These are phyloP conservation scores for Epichloe aotearoae DNA, from an alignment of 2,329 filamentous ascomycete genomes.

Conservation along the genomic window DNA sequence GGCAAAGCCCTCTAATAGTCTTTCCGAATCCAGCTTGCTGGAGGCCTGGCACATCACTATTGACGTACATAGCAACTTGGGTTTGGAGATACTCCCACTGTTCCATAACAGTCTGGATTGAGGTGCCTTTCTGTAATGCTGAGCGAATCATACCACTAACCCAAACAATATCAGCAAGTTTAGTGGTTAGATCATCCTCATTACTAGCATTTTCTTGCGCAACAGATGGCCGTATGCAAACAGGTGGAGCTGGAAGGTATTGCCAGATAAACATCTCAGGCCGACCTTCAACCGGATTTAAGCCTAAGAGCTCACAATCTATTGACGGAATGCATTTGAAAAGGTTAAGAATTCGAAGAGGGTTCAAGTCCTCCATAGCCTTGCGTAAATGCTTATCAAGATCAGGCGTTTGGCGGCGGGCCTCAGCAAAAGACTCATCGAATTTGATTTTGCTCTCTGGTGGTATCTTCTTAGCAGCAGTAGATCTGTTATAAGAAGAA, in stretches of 20 bases:
- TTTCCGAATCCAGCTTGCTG: constrained; percentile 79
- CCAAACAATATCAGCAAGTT: constrained; percentile 91
- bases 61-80: constrained; percentile 95
- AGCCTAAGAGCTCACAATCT: constrained; percentile 83
- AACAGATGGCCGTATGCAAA: constrained; percentile 88
- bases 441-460: constrained; percentile 75
- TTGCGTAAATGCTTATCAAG: constrained; percentile 85
- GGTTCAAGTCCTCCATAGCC: constrained; percentile 88
- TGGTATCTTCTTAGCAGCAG: constrained; percentile 68
- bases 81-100: constrained; percentile 96
- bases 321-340: constrained; percentile 76
- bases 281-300: constrained; percentile 73
- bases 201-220: constrained; percentile 86
- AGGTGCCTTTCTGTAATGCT: constrained; percentile 69
- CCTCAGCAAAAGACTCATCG: constrained; percentile 71
- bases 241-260: constrained; percentile 82
- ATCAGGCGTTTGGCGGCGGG: constrained; percentile 65
- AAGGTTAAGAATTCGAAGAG: constrained; percentile 74
- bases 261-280: constrained; percentile 99
- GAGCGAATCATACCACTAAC: constrained; percentile 79
- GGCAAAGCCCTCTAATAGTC: constrained; percentile 83
- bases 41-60: constrained; percentile 89
- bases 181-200: constrained; percentile 92
- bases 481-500: constrained; percentile 75
- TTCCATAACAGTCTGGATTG: constrained; percentile 85